Evolutionary conservation across 225 moss, liverwort and hornwort genomes (phyloP), one percentile per base, ranked within the genome.

Genomic region (Ulota crispa): DNA sequence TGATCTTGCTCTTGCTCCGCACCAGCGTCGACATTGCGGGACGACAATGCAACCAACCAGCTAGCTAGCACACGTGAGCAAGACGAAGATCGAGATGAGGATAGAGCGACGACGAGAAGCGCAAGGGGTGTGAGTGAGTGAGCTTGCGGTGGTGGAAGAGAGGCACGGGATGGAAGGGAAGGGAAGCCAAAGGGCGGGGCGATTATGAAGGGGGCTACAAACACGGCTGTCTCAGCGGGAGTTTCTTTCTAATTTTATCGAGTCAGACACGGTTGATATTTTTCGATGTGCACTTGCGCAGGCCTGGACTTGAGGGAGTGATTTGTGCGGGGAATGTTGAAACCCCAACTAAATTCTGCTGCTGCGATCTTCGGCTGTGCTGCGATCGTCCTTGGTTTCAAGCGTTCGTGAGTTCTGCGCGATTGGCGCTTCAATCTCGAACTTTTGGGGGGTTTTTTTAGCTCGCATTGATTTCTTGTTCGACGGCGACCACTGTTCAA

Each of bases 1-100:
- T 86, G 26, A 89, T 83, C 87, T 87, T 89, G 77, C 87, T 89
- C 74, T 89, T 89, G 87, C 87, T 87, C 23, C 87, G 78, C 36
- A 82, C 81, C 26, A 89, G 28, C 36, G 79, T 82, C 83, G 86
- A 76, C 86, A 86, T 86, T 32, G 64, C 65, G 64, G 0, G 23
- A n/a, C 23, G 14, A 39, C 57, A 57, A n/a, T 23, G 45, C 45
- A 45, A 10, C 10, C 10, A 11, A 42, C 39, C 39, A 39, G 39
- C 39, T 27, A 61, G 11, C 61, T 4, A 34, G 7, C 21, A 18
- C 26, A 18, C 26, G 39, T 39, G 39, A 39, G 39, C 39, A 18
- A 24, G 19, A 16, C 75, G 18, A 14, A 10, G 34, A 24, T 8
- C 19, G 42, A 31, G 42, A n/a, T 5, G 50, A 24, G 11, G 60